Evolutionary conservation across 192 early-diverging fungal genomes (phyloP).

Genomic region (Podila clonocystis): DNA sequence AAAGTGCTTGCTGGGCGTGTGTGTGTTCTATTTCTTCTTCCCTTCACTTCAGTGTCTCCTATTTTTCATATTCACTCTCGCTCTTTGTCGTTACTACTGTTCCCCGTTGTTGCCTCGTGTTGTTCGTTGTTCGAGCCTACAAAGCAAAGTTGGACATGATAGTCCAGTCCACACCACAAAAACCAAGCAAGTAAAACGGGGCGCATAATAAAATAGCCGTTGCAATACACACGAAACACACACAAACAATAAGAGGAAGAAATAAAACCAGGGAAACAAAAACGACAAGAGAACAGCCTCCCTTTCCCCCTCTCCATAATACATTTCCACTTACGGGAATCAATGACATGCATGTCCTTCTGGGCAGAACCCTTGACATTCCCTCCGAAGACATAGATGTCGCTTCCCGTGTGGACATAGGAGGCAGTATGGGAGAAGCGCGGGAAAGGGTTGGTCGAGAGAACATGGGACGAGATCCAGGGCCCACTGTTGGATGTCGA

Average conservation of each 20-base stretch:
- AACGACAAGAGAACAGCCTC: no score
- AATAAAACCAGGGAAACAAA: no score
- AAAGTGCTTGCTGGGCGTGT: background rate
- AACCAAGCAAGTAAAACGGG: background rate
- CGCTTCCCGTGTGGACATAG: constrained; percentile 47
- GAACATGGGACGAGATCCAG: constrained; percentile 30
- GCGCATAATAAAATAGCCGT: background rate
- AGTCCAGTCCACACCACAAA: background rate
- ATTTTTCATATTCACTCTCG: background rate
- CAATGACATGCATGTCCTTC: constrained; percentile 46
- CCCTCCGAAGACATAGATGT: constrained; percentile 51
- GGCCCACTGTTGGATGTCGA: constrained; percentile 15
- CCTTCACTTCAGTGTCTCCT: no score
- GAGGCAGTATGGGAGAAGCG: constrained; percentile 45
- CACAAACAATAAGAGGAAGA: no score
- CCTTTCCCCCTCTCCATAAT: background rate
- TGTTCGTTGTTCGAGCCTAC: background rate
- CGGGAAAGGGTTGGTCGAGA: constrained; percentile 32
- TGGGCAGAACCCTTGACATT: constrained; percentile 27
- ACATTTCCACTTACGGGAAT: constrained; percentile 28
- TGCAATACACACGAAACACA: no score
- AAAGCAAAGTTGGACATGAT: background rate
- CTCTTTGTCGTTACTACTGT: background rate
- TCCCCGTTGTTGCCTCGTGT: background rate
- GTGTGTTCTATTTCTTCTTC: background rate